Evolutionary conservation across 2,329 filamentous ascomycete species (phyloP).

Genomic region (Cordyceps tenuipes): DNA sequence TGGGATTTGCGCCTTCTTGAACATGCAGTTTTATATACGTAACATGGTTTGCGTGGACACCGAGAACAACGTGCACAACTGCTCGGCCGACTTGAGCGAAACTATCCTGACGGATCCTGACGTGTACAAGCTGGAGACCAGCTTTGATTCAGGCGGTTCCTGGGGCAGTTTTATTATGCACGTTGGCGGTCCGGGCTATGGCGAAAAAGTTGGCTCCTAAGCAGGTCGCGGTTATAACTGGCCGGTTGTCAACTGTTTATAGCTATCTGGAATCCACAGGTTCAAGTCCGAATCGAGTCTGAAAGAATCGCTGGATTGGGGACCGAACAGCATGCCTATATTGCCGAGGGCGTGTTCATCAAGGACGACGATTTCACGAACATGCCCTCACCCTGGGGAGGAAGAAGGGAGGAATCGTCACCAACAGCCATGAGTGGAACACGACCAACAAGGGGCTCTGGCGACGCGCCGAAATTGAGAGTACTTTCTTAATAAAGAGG

Average conservation of each 20-base stretch:
- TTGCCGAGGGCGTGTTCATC: no score
- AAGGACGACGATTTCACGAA: no score
- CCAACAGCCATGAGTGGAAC: neutral
- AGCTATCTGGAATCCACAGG: no score
- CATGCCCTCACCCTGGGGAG: no score
- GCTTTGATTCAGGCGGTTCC: neutral
- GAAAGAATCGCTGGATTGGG: no score
- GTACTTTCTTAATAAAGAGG: neutral
- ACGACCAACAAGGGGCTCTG: neutral
- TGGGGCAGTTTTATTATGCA: neutral
- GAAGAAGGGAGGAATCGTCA: no score
- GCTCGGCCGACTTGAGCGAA: neutral
- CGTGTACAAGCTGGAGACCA: neutral
- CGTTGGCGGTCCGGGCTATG: neutral
- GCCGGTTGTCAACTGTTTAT: no score
- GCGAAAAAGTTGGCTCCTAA: neutral
- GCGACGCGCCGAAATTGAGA: neutral
- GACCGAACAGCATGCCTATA: no score
- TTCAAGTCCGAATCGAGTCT: no score
- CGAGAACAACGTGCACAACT: neutral
- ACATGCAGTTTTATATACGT: no score
- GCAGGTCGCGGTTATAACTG: neutral
- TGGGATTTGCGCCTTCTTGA: no score
- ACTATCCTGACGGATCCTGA: neutral
- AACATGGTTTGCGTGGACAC: neutral